Evolutionary conservation across 179 eudicot species (phyloP).

Genomic region (Silene coronaria): DNA sequence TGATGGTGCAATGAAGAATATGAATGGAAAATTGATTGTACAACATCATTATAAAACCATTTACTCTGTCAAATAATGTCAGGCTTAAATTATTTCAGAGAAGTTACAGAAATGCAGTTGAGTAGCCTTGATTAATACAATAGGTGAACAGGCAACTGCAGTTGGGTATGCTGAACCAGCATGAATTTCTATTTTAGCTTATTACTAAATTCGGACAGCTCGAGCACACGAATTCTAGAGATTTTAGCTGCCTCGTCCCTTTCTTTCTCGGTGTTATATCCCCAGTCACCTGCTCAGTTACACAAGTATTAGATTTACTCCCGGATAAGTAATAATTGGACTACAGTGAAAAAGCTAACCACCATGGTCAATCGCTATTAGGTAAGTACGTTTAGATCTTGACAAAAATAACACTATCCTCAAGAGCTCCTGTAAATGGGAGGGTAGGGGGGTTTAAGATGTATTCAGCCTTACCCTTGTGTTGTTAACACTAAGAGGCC

Average conservation of each 20-base stretch:
- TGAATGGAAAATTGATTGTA: neutral
- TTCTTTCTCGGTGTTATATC: conserved; percentile 80
- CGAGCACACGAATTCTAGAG: conserved; percentile 63
- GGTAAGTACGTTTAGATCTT: neutral
- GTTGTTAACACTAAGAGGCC: neutral
- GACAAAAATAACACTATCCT: too few relatives aligned
- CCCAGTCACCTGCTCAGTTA: conserved; percentile 72
- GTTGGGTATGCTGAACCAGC: conserved; percentile 10
- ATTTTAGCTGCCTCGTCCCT: conserved; percentile 74
- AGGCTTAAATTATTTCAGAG: neutral
- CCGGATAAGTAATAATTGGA: neutral
- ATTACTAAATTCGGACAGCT: conserved; percentile 76
- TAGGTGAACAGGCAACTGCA: conserved; percentile 6
- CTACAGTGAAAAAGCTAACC: neutral
- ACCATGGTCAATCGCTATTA: neutral
- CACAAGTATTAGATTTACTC: conserved; percentile 8
- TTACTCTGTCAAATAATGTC: neutral
- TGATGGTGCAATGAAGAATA: conserved; percentile 1
- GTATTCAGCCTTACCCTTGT: neutral
- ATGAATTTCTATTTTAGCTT: conserved; percentile 57
- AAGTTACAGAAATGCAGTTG: conserved; percentile 6
- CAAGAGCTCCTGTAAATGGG: neutral
- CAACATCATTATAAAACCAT: neutral
- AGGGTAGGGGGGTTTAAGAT: neutral
- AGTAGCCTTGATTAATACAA: conserved; percentile 4